Conservation (phyloP, 371 early-diverging fungal species). For the Actinomortierella wolfii region DNA sequence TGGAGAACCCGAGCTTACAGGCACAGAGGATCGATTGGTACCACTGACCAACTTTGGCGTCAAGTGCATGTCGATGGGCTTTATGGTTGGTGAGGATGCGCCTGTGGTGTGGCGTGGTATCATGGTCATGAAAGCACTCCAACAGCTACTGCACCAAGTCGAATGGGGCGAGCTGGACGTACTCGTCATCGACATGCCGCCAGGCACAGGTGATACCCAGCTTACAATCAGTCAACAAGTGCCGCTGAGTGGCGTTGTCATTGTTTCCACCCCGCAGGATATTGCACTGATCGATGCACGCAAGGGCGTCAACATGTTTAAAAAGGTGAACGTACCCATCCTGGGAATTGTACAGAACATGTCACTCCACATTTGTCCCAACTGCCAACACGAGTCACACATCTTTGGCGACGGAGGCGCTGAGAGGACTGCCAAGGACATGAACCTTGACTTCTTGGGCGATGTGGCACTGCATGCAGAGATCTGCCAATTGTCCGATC, state of each 20-base stretch:
- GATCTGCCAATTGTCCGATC: constrained; percentile 74
- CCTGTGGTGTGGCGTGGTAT: constrained; percentile 92
- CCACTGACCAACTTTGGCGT: constrained; percentile 85
- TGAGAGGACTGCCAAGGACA: constrained; percentile 60
- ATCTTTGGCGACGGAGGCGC: constrained; percentile 82
- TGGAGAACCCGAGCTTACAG: constrained; percentile 71
- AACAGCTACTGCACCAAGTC: constrained; percentile 85
- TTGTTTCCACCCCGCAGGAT: constrained; percentile 92
- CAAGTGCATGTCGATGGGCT: constrained; percentile 93
- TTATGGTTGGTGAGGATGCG: constrained; percentile 74
- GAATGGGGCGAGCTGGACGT: constrained; percentile 82
- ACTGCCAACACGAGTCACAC: constrained; percentile 76
- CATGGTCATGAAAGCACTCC: constrained; percentile 95
- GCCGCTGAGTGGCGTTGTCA: constrained; percentile 77
- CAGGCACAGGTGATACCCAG: constrained; percentile 92
- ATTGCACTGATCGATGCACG: constrained; percentile 83
- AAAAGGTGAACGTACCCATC: constrained; percentile 82
- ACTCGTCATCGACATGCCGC: constrained; percentile 91
- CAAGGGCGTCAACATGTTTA: constrained; percentile 85
- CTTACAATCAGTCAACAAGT: constrained; percentile 85
- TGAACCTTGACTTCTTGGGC: constrained; percentile 70
- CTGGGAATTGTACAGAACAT: constrained; percentile 91
- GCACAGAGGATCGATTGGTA: constrained; percentile 63
- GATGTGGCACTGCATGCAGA: constrained; percentile 81
- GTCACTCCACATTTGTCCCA: constrained; percentile 82